Percentiles rank a stretch among this genome's conserved stretches.
Conservation (phyloP, 306 rosid species). For the Quercus berberidifolia region DNA sequence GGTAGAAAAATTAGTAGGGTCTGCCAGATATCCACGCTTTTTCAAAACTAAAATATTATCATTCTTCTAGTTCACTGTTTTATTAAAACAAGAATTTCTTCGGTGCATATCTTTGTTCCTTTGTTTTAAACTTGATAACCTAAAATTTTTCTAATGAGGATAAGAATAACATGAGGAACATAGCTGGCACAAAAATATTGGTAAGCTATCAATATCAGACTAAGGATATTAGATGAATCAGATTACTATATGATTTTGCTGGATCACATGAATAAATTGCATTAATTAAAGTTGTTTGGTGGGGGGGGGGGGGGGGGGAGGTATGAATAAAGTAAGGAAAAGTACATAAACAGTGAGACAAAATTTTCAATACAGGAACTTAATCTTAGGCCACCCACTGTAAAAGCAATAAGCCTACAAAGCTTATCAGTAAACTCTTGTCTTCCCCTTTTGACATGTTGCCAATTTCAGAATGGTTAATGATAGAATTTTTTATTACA, state of each 20-base stretch:
- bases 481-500: too few relatives aligned
- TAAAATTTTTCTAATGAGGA: neutral
- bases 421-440: too few relatives aligned
- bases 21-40: neutral
- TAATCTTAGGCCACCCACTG: too few relatives aligned
- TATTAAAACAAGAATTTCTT: neutral
- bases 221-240: neutral
- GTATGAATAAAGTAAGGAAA: too few relatives aligned
- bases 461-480: too few relatives aligned
- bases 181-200: neutral
- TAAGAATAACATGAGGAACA: neutral
- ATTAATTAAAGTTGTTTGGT: too few relatives aligned
- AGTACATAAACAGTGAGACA: too few relatives aligned
- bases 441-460: too few relatives aligned
- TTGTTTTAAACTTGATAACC: neutral
- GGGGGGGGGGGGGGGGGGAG: too few relatives aligned
- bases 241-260: neutral
- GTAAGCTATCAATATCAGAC: neutral
- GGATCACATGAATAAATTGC: neutral
- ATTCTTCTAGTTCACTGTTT: neutral
- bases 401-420: too few relatives aligned
- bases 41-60: neutral
- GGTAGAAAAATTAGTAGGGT: neutral
- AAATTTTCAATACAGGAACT: too few relatives aligned
- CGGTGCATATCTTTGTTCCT: neutral